These are phyloP conservation scores for Coniferiporia sulphurascens DNA, from an alignment of 1,284 basidiomycete species.

Conservation along the genomic window DNA sequence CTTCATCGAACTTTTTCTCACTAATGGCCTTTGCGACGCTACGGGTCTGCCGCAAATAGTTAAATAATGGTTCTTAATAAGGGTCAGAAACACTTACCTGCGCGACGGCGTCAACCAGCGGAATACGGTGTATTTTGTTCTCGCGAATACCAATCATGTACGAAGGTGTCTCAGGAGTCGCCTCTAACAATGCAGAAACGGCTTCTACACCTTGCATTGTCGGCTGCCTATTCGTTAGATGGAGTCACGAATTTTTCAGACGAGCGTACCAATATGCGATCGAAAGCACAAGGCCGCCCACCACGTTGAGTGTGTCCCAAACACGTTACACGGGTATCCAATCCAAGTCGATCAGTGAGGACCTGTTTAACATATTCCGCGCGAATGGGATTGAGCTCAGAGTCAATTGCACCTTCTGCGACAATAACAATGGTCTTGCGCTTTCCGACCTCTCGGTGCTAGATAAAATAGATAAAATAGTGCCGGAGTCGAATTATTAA, in stretches of 20 bases:
- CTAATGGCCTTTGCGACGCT: slow-evolving; percentile 82
- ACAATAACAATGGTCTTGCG: slow-evolving; percentile 98
- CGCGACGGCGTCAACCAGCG: slow-evolving; percentile 89
- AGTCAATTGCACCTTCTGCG: slow-evolving; percentile 92
- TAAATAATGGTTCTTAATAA: neutral
- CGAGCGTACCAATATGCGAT: slow-evolving; percentile 78
- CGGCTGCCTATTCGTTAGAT: slow-evolving; percentile 47
- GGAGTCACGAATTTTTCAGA: neutral
- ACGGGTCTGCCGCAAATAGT: slow-evolving; percentile 57
- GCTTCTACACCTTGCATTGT: slow-evolving; percentile 95
- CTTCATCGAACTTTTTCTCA: slow-evolving; percentile 81
- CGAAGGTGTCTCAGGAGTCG: slow-evolving; percentile 86
- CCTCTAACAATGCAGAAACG: slow-evolving; percentile 84
- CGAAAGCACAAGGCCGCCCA: slow-evolving; percentile 87
- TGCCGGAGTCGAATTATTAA: neutral
- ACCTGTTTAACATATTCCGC: slow-evolving; percentile 90
- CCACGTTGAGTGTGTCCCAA: slow-evolving; percentile 97
- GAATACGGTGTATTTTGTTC: slow-evolving; percentile 92
- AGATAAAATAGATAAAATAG: neutral
- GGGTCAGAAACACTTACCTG: slow-evolving; percentile 44
- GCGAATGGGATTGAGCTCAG: slow-evolving; percentile 83
- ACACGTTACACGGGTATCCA: slow-evolving; percentile 97
- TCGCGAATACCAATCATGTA: slow-evolving; percentile 97
- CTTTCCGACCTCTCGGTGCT: slow-evolving; percentile 92
- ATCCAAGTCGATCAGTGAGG: slow-evolving; percentile 78